These are phyloP conservation scores for Paramyrothecium sp. DNA, from an alignment of 2,329 filamentous ascomycete genomes.

Conservation along the genomic window DNA sequence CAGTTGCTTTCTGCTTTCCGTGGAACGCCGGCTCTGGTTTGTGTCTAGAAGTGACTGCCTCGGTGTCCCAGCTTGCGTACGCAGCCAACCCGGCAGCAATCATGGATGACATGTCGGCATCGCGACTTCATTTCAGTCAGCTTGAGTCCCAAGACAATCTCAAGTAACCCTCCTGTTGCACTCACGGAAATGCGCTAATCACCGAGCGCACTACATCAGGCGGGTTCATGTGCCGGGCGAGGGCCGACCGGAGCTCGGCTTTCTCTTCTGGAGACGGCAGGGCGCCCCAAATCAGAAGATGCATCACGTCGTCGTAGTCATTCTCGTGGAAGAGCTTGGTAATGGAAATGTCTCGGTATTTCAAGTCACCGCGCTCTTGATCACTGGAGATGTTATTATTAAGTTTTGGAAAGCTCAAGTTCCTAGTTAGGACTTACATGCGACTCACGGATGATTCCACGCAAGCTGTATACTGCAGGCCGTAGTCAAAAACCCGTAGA, in stretches of 20 bases:
- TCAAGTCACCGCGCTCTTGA: slow-evolving; percentile 28
- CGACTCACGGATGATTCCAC: neutral
- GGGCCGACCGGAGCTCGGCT: slow-evolving; percentile 6
- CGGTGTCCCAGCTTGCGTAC: slow-evolving; percentile 25
- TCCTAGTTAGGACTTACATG: slow-evolving; percentile 5
- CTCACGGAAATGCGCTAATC: neutral
- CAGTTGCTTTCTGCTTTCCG: neutral
- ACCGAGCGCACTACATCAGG: neutral
- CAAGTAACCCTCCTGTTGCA: no score
- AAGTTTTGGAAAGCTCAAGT: slow-evolving; percentile 13
- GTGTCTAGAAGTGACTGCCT: slow-evolving; percentile 18
- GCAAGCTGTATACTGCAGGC: neutral
- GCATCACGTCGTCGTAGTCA: slow-evolving; percentile 19
- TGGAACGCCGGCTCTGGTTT: neutral
- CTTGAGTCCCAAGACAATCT: no score
- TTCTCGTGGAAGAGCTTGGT: slow-evolving; percentile 13
- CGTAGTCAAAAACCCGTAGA: neutral
- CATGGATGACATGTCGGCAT: slow-evolving; percentile 34
- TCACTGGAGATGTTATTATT: slow-evolving; percentile 29
- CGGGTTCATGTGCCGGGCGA: neutral
- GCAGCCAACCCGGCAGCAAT: slow-evolving; percentile 33
- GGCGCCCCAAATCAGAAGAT: slow-evolving; percentile 36
- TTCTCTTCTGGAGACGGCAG: slow-evolving; percentile 29
- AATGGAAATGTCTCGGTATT: slow-evolving; percentile 30
- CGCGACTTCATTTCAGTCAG: no score